Evolutionary conservation across 2,329 filamentous ascomycete genomes (phyloP).

Genomic region (Botryotinia globosa): DNA sequence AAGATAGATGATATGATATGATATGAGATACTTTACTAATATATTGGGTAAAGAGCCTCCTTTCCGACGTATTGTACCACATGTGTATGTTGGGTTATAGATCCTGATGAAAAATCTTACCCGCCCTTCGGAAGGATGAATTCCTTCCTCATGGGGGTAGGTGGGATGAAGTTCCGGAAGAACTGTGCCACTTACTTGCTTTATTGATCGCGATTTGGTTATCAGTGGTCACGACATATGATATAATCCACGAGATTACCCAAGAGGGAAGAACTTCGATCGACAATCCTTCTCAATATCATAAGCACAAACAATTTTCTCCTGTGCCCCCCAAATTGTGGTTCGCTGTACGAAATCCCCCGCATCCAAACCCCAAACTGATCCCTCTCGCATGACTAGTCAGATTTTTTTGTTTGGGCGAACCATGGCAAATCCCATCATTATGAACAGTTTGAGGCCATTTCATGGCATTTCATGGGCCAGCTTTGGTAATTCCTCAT

Average conservation of each 20-base stretch:
- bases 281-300: neutral
- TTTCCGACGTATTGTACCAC: neutral
- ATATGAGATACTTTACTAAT: neutral
- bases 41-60: neutral
- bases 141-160: neutral
- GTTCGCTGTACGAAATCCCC: conserved; percentile 17
- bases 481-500: neutral
- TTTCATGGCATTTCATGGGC: neutral
- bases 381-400: conserved; percentile 14
- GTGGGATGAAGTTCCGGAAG: neutral
- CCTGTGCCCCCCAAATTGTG: neutral
- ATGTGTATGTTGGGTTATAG: neutral
- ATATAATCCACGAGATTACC: neutral
- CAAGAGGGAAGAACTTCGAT: neutral
- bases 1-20: neutral
- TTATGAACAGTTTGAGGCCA: neutral
- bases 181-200: neutral
- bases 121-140: conserved; percentile 6
- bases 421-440: conserved; percentile 14
- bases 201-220: neutral
- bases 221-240: conserved; percentile 1
- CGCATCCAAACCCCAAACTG: conserved; percentile 9
- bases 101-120: neutral
- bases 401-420: neutral
- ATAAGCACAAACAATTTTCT: neutral